Evolutionary conservation across 169 alveolate genomes (phyloP), one percentile per base, ranked within the genome.

Genomic region (Babesia gibsoni): DNA sequence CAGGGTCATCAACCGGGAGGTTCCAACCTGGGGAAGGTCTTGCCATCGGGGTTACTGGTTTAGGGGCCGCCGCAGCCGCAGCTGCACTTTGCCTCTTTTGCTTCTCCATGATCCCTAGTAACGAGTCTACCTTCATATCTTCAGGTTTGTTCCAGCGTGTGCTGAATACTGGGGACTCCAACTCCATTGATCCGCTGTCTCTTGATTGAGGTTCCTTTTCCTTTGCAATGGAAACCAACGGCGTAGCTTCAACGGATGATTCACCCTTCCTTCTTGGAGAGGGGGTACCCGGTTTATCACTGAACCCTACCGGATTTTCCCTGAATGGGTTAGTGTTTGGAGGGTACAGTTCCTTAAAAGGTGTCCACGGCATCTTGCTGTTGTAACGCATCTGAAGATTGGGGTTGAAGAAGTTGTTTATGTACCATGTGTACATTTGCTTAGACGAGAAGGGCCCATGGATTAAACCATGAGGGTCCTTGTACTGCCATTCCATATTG

Each of bases 371-470:
- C 93, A 88, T 88, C 58, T 50, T 82, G 25, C 67, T 45, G 56
- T 52, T 83, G 79, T 80, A 88, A 10, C 93, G 72, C 56, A 88
- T 74, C 29, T 78, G 77, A 12, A 88, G 65, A 20, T 84, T 84
- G 43, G 74, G 85, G 33, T 84, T 90, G 65, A 88, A 88, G 68
- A 70, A 88, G 69, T 84, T 84, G 77, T 68, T 65, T 20, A 43
- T 50, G 77, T 84, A 84, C 93, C 93, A 88, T 45, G 50, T 70
- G 75, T 81, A 82, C 93, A 88, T 88, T 20, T 84, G 90, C 23
- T 77, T 79, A 12, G 91, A 84, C 23, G 91, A 58, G 39, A 84
- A 88, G 6, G 91, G 91, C 0, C 93, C 93, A 52, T 88, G 93
- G 29, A 88, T 68, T 61, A 64, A 63, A 8, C 93, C 93, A 39